Evolutionary conservation across 129 eudicot species (phyloP).

Genomic region (Glebionis coronaria): DNA sequence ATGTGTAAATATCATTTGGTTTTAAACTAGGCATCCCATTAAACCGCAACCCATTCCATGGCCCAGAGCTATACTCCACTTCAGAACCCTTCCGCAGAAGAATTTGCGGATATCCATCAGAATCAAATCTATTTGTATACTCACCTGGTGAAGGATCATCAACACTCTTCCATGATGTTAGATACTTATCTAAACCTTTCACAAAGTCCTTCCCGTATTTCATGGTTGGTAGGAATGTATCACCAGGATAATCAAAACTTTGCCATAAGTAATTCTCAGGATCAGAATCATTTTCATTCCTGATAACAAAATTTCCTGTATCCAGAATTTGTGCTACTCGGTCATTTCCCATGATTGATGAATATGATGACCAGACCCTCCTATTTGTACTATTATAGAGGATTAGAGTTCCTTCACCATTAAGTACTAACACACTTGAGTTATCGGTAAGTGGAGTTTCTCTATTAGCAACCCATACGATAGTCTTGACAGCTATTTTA

Average conservation of each 20-base stretch:
- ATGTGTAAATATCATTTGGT: conserved; percentile 21
- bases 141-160: conserved; percentile 58
- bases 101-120: conserved; percentile 48
- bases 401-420: conserved; percentile 30
- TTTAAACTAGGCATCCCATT: conserved; percentile 32
- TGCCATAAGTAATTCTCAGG: conserved; percentile 47
- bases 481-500: conserved; percentile 23
- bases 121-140: conserved; percentile 38
- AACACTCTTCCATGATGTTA: conserved; percentile 49
- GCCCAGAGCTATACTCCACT: conserved; percentile 38
- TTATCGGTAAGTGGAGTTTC: conserved; percentile 37
- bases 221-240: conserved; percentile 59
- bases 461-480: conserved; percentile 70
- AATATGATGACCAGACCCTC: conserved; percentile 48
- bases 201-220: conserved; percentile 33
- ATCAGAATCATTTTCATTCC: neutral
- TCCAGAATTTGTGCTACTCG: conserved; percentile 46
- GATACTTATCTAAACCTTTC: conserved; percentile 25
- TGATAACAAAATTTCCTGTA: conserved; percentile 56
- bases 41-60: conserved; percentile 65
- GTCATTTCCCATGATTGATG: conserved; percentile 19
- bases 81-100: conserved; percentile 26
- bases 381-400: conserved; percentile 25
- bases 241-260: conserved; percentile 58
- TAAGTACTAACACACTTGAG: conserved; percentile 28